A percentile compares a stretch with the other conserved stretches of the same genome.
Evolutionary conservation across 306 rosid genomes (phyloP).

Genomic region (Herpetospermum pedunculosum): DNA sequence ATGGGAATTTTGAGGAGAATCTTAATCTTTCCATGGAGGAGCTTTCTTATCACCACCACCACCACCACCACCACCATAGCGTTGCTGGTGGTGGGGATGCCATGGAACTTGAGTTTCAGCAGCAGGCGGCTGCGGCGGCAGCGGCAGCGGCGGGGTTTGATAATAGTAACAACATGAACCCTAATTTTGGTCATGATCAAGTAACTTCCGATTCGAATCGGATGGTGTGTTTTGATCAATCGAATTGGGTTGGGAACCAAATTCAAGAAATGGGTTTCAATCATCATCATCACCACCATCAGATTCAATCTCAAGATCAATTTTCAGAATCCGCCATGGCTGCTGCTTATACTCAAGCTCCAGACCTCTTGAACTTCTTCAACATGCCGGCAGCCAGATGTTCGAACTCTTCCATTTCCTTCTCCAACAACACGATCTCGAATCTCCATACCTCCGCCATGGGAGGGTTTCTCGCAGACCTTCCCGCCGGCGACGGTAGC

Average conservation of each 20-base stretch:
- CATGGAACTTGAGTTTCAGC: conserved; percentile 33
- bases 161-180: neutral
- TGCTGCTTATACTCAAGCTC: conserved; percentile 29
- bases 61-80: too few relatives aligned
- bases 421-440: conserved; percentile 26
- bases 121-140: conserved; percentile 24
- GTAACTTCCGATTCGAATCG: neutral
- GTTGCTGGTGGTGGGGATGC: conserved; percentile 14
- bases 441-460: conserved; percentile 23
- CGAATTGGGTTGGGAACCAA: conserved; percentile 42
- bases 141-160: conserved; percentile 12
- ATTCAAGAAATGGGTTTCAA: conserved; percentile 24
- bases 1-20: conserved; percentile 31
- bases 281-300: conserved; percentile 24
- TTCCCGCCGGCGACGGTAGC: conserved; percentile 18
- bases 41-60: conserved; percentile 32
- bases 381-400: conserved; percentile 35
- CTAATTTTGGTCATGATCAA: conserved; percentile 6
- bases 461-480: conserved; percentile 37
- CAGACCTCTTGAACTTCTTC: conserved; percentile 69
- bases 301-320: conserved; percentile 13
- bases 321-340: conserved; percentile 7
- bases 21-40: conserved; percentile 43
- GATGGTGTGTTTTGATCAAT: conserved; percentile 16
- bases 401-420: conserved; percentile 43